These are phyloP conservation scores for Borovskyia barvae DNA, from an alignment of 208 protist species.

Conservation along the genomic window DNA sequence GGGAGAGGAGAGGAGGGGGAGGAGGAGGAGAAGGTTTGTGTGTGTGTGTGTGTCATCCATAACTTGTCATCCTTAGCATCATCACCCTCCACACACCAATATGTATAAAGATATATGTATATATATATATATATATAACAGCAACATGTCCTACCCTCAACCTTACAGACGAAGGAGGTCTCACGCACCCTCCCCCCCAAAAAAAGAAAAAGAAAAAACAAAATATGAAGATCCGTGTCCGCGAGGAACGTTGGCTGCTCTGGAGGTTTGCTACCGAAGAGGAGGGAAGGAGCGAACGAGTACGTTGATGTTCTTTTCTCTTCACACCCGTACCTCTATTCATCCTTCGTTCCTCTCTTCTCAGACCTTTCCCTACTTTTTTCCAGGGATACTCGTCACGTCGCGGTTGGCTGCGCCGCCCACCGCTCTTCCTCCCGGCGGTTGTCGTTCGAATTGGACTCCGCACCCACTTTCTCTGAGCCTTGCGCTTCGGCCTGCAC, in stretches of 20 bases:
- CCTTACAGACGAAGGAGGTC: not conserved
- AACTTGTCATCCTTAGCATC: too few species aligned
- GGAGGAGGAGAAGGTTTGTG: not conserved
- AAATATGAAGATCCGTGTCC: not conserved
- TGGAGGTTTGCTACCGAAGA: not conserved
- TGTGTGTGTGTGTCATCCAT: not conserved
- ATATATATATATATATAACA: not conserved
- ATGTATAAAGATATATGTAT: too few species aligned
- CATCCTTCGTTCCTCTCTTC: constrained; percentile 9
- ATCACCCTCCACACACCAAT: too few species aligned
- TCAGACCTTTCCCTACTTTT: too few species aligned
- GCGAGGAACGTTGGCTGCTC: not conserved
- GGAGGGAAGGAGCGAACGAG: too few species aligned
- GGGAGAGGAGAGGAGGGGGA: too few species aligned
- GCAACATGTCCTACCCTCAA: not conserved
- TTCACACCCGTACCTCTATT: not conserved
- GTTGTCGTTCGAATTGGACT: not conserved
- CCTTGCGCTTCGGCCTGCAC: constrained; percentile 11
- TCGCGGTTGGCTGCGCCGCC: too few species aligned
- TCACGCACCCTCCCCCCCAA: not conserved
- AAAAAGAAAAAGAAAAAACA: not conserved
- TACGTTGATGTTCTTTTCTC: not conserved
- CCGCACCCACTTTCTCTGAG: constrained; percentile 6
- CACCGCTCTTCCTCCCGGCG: too few species aligned
- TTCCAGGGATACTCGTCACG: too few species aligned